Base-by-base conservation (phyloP, 176 grass and related monocot species). In the Canna indica region DNA sequence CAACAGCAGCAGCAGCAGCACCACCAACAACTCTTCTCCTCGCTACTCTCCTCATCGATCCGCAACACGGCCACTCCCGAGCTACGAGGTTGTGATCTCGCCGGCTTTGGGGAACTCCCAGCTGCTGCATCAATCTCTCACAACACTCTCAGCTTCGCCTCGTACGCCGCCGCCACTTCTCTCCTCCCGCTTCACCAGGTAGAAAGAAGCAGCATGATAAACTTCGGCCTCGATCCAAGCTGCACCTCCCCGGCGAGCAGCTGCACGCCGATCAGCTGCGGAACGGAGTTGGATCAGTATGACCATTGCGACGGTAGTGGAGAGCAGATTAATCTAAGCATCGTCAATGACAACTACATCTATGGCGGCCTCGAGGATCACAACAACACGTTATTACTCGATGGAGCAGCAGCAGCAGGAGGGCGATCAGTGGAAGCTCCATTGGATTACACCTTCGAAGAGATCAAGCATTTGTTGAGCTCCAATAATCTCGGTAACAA, bases 221-320 rank as follows among this genome's bases (percentile, higher is more conserved):
- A 33, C 3, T 71, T 71, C 31, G 69, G 69, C 5, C 34, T 30
- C 1, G 69, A 71, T 31, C 46, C 45, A 5, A 71, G 69, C 30
- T 53, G 69, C 47, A 71, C 30, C 69, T 71, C 69, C 28, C 35
- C 69, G 0, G 69, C 31, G 3, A 47, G 69, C 17, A 71, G 69
- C 29, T 71, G 28, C 68, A 52, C 68, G 5, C 46, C 42, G 11
- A 71, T 71, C 69, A 35, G 18, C 69, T 71, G 20, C 47, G 46
- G 27, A 22, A 70, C 42, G 16, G 68, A 36, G 12, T 17, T n/a
- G 62, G 1, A 36, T 1, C 33, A 65, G 16, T 65, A 65, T 18
- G 62, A 38, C 20, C 33, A 4, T 22, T 14, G 33, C 33, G 7
- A 32, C 22, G 11, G 5, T 20, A 32, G 14, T 17, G 29, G 14